phyloP scores from a whole-genome alignment of 1,139 yeast species.

The Torulaspora pretoriensis region DNA sequence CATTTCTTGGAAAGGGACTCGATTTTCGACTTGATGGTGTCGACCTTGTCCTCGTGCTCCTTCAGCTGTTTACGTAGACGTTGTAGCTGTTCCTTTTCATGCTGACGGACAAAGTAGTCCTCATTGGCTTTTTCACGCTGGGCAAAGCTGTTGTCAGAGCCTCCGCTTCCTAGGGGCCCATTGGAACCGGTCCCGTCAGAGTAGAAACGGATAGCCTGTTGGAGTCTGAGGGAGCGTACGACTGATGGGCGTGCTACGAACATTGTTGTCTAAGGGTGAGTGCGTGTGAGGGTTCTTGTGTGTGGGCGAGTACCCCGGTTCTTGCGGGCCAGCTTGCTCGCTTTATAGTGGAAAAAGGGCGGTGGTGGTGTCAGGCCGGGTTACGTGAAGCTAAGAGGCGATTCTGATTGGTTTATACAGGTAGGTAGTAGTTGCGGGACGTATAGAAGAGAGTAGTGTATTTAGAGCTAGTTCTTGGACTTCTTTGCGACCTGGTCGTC shows the following conservation, averaged over 20 bases:
- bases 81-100: constrained; percentile 60
- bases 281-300: background rate
- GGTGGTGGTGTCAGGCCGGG: constrained; percentile 1
- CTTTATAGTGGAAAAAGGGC: background rate
- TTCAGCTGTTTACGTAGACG: constrained; percentile 49
- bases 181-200: constrained; percentile 49
- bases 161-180: constrained; percentile 46
- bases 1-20: constrained; percentile 9
- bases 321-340: background rate
- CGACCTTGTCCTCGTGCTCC: constrained; percentile 45
- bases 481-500: constrained; percentile 24
- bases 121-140: constrained; percentile 72
- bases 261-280: constrained; percentile 2
- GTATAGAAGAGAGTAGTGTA: background rate
- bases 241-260: constrained; percentile 12
- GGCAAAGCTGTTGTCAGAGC: constrained; percentile 49
- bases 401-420: constrained; percentile 4
- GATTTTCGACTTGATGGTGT: constrained; percentile 38
- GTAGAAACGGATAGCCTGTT: constrained; percentile 42
- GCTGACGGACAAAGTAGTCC: constrained; percentile 56
- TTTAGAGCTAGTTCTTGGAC: constrained; percentile 7
- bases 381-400: constrained; percentile 1
- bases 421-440: constrained; percentile 1
- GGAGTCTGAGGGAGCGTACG: constrained; percentile 30
- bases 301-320: constrained; percentile 3